phyloP scores from a whole-genome alignment of 2,329 filamentous ascomycete species.

The Berkeleyomyces basicola region DNA sequence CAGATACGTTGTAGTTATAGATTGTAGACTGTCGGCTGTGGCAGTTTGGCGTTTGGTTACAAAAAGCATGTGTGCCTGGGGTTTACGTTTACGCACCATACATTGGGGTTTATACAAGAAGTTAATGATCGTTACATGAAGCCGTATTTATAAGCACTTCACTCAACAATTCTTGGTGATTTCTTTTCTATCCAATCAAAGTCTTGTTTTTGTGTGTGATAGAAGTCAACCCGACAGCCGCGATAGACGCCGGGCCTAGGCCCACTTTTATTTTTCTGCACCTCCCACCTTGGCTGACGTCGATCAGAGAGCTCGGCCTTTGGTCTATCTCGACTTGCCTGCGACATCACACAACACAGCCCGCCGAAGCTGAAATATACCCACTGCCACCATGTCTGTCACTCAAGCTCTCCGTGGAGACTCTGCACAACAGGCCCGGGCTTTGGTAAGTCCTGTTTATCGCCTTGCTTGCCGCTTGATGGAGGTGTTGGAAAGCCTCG shows the following conservation, averaged over 20 bases:
- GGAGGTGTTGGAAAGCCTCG: background rate
- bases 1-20: conserved; percentile 16
- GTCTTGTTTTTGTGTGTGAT: background rate
- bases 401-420: conserved; percentile 31
- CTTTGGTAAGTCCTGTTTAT: conserved; percentile 29
- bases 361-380: background rate
- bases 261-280: conserved; percentile 1
- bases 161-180: background rate
- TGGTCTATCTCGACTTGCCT: background rate
- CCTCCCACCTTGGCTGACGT: background rate
- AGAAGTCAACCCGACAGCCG: background rate
- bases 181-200: background rate
- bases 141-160: background rate
- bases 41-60: background rate
- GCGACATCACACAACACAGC: background rate
- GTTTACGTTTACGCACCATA: background rate
- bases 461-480: background rate
- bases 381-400: conserved; percentile 22
- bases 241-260: background rate
- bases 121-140: background rate
- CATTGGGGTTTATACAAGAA: background rate
- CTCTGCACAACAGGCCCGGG: conserved; percentile 39
- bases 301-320: background rate
- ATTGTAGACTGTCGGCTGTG: background rate
- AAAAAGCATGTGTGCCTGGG: background rate